Evolutionary conservation across 2,329 filamentous ascomycete species (phyloP).

Genomic region (Sarocladiaceae sp.): DNA sequence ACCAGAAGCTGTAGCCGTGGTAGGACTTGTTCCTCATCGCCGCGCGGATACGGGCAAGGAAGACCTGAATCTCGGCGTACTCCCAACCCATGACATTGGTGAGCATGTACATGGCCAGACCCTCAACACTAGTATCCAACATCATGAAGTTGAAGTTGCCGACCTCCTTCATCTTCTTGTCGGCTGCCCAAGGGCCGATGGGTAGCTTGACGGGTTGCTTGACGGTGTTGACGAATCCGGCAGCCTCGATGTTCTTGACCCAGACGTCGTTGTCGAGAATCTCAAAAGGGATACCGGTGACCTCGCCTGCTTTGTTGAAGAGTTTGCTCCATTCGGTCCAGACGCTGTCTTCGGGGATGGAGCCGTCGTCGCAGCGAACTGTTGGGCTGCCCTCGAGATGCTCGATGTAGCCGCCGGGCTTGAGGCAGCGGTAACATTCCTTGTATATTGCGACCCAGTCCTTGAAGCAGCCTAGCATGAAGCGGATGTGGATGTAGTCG

Average conservation of each 20-base stretch:
- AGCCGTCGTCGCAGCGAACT: slow-evolving; percentile 14
- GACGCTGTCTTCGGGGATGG: slow-evolving; percentile 17
- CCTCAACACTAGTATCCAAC: slow-evolving; percentile 22
- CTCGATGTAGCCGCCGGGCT: slow-evolving; percentile 13
- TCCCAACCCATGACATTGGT: slow-evolving; percentile 24
- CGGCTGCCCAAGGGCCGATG: slow-evolving; percentile 14
- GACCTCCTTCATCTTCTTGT: slow-evolving; percentile 13
- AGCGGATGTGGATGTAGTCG: slow-evolving; percentile 45
- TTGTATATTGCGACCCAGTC: background rate
- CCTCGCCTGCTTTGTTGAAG: slow-evolving; percentile 8
- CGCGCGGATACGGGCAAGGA: slow-evolving; percentile 13
- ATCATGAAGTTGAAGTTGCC: slow-evolving; percentile 19
- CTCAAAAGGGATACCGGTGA: background rate
- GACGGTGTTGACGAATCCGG: slow-evolving; percentile 18
- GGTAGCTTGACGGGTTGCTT: slow-evolving; percentile 15
- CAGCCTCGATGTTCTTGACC: slow-evolving; percentile 15
- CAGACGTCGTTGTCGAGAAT: background rate
- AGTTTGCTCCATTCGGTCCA: slow-evolving; percentile 13
- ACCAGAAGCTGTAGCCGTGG: no score
- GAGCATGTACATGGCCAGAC: slow-evolving; percentile 22
- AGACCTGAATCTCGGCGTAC: slow-evolving; percentile 17
- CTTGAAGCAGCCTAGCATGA: background rate
- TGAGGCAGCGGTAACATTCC: slow-evolving; percentile 9
- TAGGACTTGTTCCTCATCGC: no score
- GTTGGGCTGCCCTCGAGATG: slow-evolving; percentile 18